These are phyloP conservation scores for Saccharomyces hybrid DNA, from an alignment of 1,139 yeast species.

Conservation along the genomic window DNA sequence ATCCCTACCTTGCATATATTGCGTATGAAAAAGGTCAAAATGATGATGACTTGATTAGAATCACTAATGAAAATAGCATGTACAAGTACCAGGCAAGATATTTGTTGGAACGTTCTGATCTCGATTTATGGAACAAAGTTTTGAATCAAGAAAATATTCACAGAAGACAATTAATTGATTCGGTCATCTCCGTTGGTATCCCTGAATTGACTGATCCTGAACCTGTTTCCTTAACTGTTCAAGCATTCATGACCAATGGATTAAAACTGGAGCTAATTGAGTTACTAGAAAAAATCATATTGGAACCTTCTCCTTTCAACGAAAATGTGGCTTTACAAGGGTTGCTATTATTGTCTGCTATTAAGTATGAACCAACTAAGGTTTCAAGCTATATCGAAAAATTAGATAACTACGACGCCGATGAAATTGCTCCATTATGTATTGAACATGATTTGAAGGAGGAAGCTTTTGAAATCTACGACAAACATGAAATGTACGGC, in stretches of 20 bases:
- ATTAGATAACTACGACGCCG: conserved; percentile 84
- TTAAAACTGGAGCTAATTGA: conserved; percentile 89
- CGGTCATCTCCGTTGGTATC: conserved; percentile 90
- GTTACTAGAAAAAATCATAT: conserved; percentile 84
- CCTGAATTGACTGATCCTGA: conserved; percentile 95
- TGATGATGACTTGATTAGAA: conserved; percentile 78
- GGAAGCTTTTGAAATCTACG: conserved; percentile 91
- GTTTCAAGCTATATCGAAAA: conserved; percentile 80
- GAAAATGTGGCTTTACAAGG: conserved; percentile 95
- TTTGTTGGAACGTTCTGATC: conserved; percentile 76
- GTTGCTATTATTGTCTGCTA: conserved; percentile 82
- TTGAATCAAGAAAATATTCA: conserved; percentile 68
- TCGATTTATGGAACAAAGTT: conserved; percentile 73
- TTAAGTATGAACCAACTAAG: conserved; percentile 86
- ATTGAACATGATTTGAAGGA: conserved; percentile 81
- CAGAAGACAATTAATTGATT: conserved; percentile 86
- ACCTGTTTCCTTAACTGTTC: conserved; percentile 90
- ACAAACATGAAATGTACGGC: conserved; percentile 67
- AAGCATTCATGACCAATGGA: conserved; percentile 94
- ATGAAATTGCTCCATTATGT: conserved; percentile 89
- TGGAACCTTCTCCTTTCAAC: conserved; percentile 94
- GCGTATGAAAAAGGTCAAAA: conserved; percentile 93
- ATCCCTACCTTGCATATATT: conserved; percentile 94
- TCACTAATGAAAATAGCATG: conserved; percentile 96
- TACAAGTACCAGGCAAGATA: conserved; percentile 98